A percentile compares a stretch with the other conserved stretches of the same genome.
Conservation (phyloP, 169 alveolate genomes). For the Theileria equi region DNA sequence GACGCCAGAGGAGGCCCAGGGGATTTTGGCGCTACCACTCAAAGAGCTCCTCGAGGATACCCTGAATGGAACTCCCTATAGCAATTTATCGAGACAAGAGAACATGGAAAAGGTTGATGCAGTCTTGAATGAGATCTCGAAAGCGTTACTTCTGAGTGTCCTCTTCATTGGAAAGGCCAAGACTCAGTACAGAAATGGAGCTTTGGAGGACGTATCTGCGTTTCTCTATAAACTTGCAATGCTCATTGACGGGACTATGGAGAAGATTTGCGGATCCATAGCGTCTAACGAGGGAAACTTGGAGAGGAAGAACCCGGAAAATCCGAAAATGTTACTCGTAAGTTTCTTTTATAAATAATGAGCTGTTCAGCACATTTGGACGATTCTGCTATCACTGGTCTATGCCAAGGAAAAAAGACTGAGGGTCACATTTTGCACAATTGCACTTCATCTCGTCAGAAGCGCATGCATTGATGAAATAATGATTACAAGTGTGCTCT, state of each 20-base stretch:
- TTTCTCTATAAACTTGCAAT: constrained; percentile 25
- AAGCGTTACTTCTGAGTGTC: not conserved
- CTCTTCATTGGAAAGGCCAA: constrained; percentile 32
- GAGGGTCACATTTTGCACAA: constrained; percentile 48
- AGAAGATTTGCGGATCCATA: too few species aligned
- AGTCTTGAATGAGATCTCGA: not conserved
- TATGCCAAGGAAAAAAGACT: constrained; percentile 63
- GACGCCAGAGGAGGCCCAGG: constrained; percentile 1
- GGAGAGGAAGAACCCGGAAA: not conserved
- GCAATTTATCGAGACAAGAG: not conserved
- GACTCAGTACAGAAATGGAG: not conserved
- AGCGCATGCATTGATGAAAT: constrained; percentile 64
- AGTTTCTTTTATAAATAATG: too few species aligned
- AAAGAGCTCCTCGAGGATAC: constrained; percentile 7
- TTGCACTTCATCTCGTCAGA: constrained; percentile 41
- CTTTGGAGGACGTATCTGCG: constrained; percentile 5
- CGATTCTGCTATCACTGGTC: constrained; percentile 43
- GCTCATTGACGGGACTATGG: constrained; percentile 22
- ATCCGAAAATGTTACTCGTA: constrained; percentile 13
- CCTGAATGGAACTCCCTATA: not conserved
- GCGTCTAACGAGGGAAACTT: too few species aligned
- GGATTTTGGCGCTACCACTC: constrained; percentile 9
- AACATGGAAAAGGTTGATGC: not conserved
- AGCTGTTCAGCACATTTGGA: constrained; percentile 56
- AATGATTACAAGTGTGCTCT: constrained; percentile 58